Conservation (phyloP, 257 asterid species). For the Nyctanthes arbortristis region DNA sequence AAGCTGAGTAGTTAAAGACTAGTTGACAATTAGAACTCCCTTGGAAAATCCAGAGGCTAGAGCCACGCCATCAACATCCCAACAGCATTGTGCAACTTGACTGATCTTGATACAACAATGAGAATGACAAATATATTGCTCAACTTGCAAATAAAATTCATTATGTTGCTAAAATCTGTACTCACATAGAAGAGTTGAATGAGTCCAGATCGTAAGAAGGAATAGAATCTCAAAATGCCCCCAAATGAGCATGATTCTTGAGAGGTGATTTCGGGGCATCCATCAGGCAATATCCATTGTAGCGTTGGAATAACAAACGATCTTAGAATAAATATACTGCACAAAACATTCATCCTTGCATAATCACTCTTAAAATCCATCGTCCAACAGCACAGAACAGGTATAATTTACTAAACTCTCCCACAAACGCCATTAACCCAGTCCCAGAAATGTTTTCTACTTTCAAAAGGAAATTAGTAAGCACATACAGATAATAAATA, state of each 20-base stretch:
- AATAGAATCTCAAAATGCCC: slow-evolving; percentile 66
- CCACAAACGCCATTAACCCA: too few species aligned
- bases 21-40: too few species aligned
- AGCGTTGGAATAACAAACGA: slow-evolving; percentile 72
- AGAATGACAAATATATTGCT: too few species aligned
- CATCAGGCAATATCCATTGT: slow-evolving; percentile 82
- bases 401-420: too few species aligned
- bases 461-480: background rate
- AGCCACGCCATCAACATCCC: background rate
- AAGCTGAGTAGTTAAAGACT: background rate
- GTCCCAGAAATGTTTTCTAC: too few species aligned
- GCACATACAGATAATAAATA: background rate
- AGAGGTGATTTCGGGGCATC: slow-evolving; percentile 35
- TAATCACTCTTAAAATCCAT: slow-evolving; percentile 9
- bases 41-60: too few species aligned
- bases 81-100: background rate
- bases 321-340: slow-evolving; percentile 84
- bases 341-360: slow-evolving; percentile 16
- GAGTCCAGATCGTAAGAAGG: slow-evolving; percentile 67
- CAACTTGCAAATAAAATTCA: slow-evolving; percentile 8
- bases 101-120: background rate
- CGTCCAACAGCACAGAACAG: background rate
- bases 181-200: slow-evolving; percentile 88
- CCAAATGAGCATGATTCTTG: slow-evolving; percentile 51
- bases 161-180: slow-evolving; percentile 23